These are phyloP conservation scores for Immersiella caudata DNA, from an alignment of 495 filamentous ascomycete genomes.

Conservation along the genomic window DNA sequence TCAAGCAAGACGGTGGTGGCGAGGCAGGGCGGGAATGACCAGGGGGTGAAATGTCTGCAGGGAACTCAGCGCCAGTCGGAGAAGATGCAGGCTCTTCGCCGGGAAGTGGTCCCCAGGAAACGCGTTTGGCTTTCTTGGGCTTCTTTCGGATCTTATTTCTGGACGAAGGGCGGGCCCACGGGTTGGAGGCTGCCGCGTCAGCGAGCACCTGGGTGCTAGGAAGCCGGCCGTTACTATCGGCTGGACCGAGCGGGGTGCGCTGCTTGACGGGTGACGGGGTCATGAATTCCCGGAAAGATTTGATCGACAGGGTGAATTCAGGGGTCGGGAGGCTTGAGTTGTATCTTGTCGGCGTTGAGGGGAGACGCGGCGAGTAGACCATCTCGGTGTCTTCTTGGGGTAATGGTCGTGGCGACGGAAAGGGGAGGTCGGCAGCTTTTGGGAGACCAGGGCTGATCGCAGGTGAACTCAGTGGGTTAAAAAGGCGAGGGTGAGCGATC, in stretches of 20 bases:
- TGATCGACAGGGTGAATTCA: constrained; percentile 35
- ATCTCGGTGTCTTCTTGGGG: neutral
- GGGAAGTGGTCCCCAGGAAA: constrained; percentile 34
- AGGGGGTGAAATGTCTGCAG: neutral
- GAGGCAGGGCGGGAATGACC: constrained; percentile 23
- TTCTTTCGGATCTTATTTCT: constrained; percentile 9
- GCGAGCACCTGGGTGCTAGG: constrained; percentile 33
- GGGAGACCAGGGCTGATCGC: constrained; percentile 23
- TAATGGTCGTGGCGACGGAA: neutral
- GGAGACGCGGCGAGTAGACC: constrained; percentile 19
- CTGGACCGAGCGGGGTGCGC: constrained; percentile 21
- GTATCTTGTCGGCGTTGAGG: constrained; percentile 32
- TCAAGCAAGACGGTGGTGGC: constrained; percentile 32
- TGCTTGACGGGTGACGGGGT: constrained; percentile 31
- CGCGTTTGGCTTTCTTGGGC: constrained; percentile 30
- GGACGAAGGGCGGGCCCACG: constrained; percentile 23
- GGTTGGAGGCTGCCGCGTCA: constrained; percentile 34
- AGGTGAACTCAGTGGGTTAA: constrained; percentile 26
- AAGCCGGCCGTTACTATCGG: constrained; percentile 22
- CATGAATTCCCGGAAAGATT: constrained; percentile 37
- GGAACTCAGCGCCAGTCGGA: neutral
- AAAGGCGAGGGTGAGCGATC: constrained; percentile 13
- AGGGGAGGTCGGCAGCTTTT: neutral
- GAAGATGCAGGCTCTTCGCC: constrained; percentile 8
- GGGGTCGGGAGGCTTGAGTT: constrained; percentile 36